Percentiles rank a stretch among this genome's conserved stretches.
phyloP scores from a whole-genome alignment of 1,284 basidiomycete species.

The Phellopilus nigrolimitatus region DNA sequence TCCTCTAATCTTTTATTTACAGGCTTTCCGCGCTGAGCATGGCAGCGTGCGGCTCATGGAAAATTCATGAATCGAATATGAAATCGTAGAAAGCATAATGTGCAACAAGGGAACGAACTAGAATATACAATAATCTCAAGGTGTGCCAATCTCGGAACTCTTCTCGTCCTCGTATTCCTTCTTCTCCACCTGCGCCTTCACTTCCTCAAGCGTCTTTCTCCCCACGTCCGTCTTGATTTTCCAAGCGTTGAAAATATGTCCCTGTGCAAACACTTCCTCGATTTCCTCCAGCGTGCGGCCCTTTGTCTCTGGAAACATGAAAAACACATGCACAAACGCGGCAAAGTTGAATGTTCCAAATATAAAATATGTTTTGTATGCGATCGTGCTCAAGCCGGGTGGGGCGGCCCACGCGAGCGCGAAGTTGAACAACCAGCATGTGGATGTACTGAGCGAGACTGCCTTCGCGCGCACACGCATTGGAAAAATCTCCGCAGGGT shows the following conservation, averaged over 20 bases:
- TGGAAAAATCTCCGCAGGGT: conserved; percentile 65
- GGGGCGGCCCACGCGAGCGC: conserved; percentile 65
- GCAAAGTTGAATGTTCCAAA: conserved; percentile 73
- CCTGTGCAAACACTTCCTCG: conserved; percentile 68
- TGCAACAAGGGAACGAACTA: no score
- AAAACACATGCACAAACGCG: conserved; percentile 62
- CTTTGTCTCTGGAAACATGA: conserved; percentile 74
- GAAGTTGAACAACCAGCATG: conserved; percentile 75
- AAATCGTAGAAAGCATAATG: no score
- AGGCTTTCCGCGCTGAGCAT: no score
- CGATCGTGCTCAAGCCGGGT: conserved; percentile 43
- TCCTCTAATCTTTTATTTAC: no score
- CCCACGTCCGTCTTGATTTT: conserved; percentile 57
- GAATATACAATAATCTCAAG: conserved; percentile 20
- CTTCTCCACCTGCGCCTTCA: conserved; percentile 22
- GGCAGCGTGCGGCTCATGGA: no score
- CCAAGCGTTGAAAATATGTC: conserved; percentile 73
- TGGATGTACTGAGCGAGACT: conserved; percentile 28
- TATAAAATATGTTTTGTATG: conserved; percentile 57
- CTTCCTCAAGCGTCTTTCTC: conserved; percentile 51
- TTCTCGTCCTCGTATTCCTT: conserved; percentile 16
- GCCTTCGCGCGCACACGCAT: conserved; percentile 24
- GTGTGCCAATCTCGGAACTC: conserved; percentile 7
- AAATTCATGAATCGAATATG: no score
- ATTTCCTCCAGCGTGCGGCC: conserved; percentile 72